These are phyloP conservation scores for Eucalyptus grandis DNA, from an alignment of 345 rosid species.

Conservation along the genomic window DNA sequence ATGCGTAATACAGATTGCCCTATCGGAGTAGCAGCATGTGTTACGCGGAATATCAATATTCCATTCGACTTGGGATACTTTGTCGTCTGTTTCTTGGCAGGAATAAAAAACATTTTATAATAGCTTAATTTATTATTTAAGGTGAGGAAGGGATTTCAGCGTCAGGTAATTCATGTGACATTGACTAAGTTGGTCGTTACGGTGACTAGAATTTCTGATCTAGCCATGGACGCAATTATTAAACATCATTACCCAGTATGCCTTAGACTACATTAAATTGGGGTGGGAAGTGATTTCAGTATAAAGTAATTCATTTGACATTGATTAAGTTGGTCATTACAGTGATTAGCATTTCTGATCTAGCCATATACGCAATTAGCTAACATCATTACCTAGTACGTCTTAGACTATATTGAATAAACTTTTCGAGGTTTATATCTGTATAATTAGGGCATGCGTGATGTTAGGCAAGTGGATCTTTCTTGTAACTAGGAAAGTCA, in stretches of 20 bases:
- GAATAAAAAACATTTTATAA: neutral
- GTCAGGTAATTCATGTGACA: neutral
- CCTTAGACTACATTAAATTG: neutral
- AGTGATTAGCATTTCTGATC: neutral
- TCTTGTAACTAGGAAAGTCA: neutral
- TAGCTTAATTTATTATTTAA: too few relatives aligned
- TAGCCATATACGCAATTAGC: neutral
- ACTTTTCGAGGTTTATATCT: neutral
- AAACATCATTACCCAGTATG: neutral
- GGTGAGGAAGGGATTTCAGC: neutral
- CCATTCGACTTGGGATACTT: neutral
- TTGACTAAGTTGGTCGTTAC: neutral
- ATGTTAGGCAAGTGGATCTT: neutral
- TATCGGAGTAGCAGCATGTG: neutral
- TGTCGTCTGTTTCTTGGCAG: neutral
- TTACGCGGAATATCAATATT: neutral
- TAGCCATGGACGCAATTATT: neutral
- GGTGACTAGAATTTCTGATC: neutral
- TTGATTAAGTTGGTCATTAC: neutral
- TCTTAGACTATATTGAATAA: neutral
- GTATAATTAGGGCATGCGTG: neutral
- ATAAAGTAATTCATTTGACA: neutral
- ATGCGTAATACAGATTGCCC: neutral
- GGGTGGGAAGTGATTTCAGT: neutral
- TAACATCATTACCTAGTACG: neutral